Evolutionary conservation across 495 filamentous ascomycete genomes (phyloP), one percentile per base, ranked within the genome.

Genomic region (Saxophila tyrrhenica): DNA sequence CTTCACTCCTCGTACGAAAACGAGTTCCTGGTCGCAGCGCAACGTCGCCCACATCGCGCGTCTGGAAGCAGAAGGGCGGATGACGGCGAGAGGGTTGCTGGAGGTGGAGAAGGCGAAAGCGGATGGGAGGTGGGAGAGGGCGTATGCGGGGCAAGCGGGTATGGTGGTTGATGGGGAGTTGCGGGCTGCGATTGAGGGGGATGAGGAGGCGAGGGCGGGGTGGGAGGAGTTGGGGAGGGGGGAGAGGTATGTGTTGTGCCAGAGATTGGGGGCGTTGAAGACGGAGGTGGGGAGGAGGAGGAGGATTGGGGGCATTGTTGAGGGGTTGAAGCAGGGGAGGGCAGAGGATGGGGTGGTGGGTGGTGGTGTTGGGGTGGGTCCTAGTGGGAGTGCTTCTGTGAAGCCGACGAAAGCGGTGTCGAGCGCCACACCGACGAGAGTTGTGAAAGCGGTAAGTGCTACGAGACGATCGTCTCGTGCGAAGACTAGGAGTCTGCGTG

Each of bases 291-390:
- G 50, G 15, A 10, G 38, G 23, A 13, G 22, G 32, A 52, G 43
- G 39, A 29, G 50, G 7, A 44, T 52, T 44, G 50, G 35, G 35
- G 50, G 35, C 3, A 52, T 35, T 13, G 50, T 52, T 3, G 50
- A 52, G 32, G 22, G 5, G 32, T 22, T 52, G 16, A 17, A 11
- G 35, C 5, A 22, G 8, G 32, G 50, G 9, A 21, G 43, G 39
- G 20, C 50, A 52, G 39, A 52, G 43, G 39, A 5, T n/a, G n/a
- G n/a, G n/a, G n/a, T n/a, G n/a, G n/a, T n/a, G n/a, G n/a, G n/a
- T n/a, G n/a, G n/a, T n/a, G n/a, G n/a, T n/a, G n/a, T n/a, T n/a
- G n/a, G 48, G 41, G 29, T 35, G 13, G 5, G 7, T 35, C 29
- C 7, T 7, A 35, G 17, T 3, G 41, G 7, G 7, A 8, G 8